Evolutionary conservation across 1,284 basidiomycete genomes (phyloP), one percentile per base, ranked within the genome.

Genomic region (Ustilago curta): DNA sequence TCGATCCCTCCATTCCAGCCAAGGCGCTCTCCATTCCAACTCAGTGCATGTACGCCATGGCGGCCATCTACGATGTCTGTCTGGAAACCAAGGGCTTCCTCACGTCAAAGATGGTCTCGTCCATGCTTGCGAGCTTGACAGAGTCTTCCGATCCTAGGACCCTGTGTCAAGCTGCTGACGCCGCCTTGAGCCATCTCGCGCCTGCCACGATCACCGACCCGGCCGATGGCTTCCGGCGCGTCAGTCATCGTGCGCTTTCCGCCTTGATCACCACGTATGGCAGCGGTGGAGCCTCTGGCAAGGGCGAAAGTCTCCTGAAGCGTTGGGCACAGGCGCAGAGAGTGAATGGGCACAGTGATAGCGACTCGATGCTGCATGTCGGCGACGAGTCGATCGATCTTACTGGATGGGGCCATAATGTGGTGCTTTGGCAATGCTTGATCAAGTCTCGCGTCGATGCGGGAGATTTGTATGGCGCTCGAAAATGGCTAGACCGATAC

Each of bases 41-140:
- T 8, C 74, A 76, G 45, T 72, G 74, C 59, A 54, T 69, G 47
- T 69, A 69, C 31, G 74, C 74, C 39, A 72, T 76, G 44, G 48
- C 70, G 7, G 54, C 57, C 37, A 61, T 76, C 56, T 76, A 61
- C 47, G 74, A 76, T 25, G 53, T 47, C 14, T 62, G 59, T 27
- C 19, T 70, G 29, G 40, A 63, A 23, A 55, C 16, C 8, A 37
- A 44, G 2, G 29, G 43, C 6, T 31, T 19, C 9, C 65, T 65
- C 11, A 65, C 69, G 19, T 48, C 58, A 4, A 63, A 47, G 47
- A 63, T 72, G 59, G 43, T 64, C 19, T 66, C 74, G 14, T 52
- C 70, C 42, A 59, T 69, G 56, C 59, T 76, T 2, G 49, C 70
- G 23, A 58, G 57, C 14, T 67, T 66, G 19, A 14, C 19, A 9